These are phyloP conservation scores for Mycena citricolor DNA, from an alignment of 1,284 basidiomycete genomes.

Conservation along the genomic window DNA sequence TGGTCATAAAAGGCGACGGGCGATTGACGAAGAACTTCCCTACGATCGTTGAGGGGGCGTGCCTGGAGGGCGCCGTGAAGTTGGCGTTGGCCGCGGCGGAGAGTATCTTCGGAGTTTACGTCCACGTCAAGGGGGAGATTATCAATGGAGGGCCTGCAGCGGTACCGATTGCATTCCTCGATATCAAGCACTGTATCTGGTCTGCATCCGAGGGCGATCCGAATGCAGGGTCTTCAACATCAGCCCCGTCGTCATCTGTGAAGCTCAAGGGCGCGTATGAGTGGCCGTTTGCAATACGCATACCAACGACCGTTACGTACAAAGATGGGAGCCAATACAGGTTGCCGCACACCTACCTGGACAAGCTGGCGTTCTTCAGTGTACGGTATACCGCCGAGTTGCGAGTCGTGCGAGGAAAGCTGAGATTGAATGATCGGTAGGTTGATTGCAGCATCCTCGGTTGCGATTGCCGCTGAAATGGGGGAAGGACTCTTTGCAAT, in stretches of 20 bases:
- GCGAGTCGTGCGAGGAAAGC: conserved; percentile 18
- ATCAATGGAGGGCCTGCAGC: conserved; percentile 5
- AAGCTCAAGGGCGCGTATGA: conserved; percentile 20
- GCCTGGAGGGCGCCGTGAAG: conserved; percentile 6
- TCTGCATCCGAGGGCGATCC: conserved; percentile 16
- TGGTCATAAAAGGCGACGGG: conserved; percentile 16
- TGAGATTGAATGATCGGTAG: conserved; percentile 17
- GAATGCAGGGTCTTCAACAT: too few species aligned
- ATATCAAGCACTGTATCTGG: conserved; percentile 14
- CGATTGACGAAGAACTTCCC: conserved; percentile 14
- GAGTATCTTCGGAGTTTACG: conserved; percentile 13
- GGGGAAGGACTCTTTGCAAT: conserved; percentile 4
- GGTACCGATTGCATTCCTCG: conserved; percentile 2
- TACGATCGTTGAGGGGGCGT: conserved; percentile 13
- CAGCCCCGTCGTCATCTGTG: conserved; percentile 2
- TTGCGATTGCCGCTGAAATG: background rate
- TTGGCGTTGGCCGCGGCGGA: conserved; percentile 10
- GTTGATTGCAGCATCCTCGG: background rate
- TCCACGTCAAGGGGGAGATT: conserved; percentile 18
- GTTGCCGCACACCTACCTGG: conserved; percentile 19
- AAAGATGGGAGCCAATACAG: conserved; percentile 9
- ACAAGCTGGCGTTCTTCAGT: conserved; percentile 11
- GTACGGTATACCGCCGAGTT: conserved; percentile 15
- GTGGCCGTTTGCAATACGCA: conserved; percentile 14
- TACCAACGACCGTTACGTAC: conserved; percentile 4